Evolutionary conservation across 768 basidiomycete genomes (phyloP), one percentile per base, ranked within the genome.

Genomic region (Sporobolomyces phaffii): DNA sequence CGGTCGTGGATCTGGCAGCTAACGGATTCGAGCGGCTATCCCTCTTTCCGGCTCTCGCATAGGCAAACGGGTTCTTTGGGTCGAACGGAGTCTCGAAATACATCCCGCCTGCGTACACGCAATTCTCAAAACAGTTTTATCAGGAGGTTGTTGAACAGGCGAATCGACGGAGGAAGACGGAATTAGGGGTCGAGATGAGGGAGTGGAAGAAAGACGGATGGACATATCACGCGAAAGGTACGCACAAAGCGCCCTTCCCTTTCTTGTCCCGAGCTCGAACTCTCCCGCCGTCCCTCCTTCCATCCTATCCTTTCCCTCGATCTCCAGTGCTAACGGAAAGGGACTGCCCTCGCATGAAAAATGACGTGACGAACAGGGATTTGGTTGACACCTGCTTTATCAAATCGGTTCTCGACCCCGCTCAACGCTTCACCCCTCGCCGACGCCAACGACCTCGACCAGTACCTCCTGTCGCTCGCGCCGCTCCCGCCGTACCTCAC

Each of bases 211-310:
- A 83, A 70, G 79, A 82, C 28, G 90, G 87, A 5, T 99, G 96
- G 96, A 98, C 96, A 1, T 99, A 99, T 79, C 96, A 99, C 75
- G 90, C 96, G 29, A 99, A 99, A 83, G 96, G 93, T 94, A 68
- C n/a, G n/a, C n/a, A n/a, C 43, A 69, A 38, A 38, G 38, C 38
- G n/a, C n/a, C n/a, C 17, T 38, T 38, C 38, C 38, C 38, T 38
- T 38, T 17, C 38, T 38, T 38, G 38, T 38, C 17, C 38, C 38
- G 38, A 9, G 38, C 38, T 9, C 38, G 38, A 17, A 9, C 17
- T n/a, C n/a, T n/a, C n/a, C n/a, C n/a, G n/a, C n/a, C n/a, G n/a
- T n/a, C n/a, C n/a, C n/a, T n/a, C 41, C 60, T 36, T 13, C 31
- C 59, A 18, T 57, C 52, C 4, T 14, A 22, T n/a, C n/a, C 31